Conservation (phyloP, 306 rosid species). For the Sicyos edulis region DNA sequence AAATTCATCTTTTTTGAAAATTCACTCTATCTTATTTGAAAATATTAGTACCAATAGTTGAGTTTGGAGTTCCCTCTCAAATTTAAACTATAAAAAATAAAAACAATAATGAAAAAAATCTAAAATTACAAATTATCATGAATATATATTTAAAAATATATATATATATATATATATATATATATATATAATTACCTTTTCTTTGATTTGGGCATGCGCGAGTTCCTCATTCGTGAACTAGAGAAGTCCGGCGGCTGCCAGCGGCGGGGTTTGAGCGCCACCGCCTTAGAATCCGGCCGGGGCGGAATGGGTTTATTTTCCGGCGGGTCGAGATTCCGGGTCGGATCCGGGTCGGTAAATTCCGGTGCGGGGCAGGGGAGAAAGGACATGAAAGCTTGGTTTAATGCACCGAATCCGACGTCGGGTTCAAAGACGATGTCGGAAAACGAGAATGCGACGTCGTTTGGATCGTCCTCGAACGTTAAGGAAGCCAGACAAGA, state of each 20-base stretch:
- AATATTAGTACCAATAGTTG: too few relatives aligned
- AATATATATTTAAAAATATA: too few relatives aligned
- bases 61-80: too few relatives aligned
- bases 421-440: conserved; percentile 26
- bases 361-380: not conserved
- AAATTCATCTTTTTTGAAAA: too few relatives aligned
- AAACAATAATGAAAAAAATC: too few relatives aligned
- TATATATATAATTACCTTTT: not conserved
- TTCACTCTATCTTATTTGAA: too few relatives aligned
- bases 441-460: conserved; percentile 34
- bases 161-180: too few relatives aligned
- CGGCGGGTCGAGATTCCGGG: not conserved
- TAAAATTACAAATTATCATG: too few relatives aligned
- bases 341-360: not conserved
- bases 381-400: conserved; percentile 35
- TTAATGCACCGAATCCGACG: conserved; percentile 40
- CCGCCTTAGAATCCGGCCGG: not conserved
- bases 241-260: conserved; percentile 7
- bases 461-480: conserved; percentile 28
- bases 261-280: not conserved
- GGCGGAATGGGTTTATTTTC: conserved; percentile 1
- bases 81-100: too few relatives aligned
- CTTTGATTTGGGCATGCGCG: conserved; percentile 8
- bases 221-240: not conserved
- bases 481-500: conserved; percentile 30